Evolutionary conservation across 1,284 basidiomycete species (phyloP).

Genomic region (Calocybe gambosa): DNA sequence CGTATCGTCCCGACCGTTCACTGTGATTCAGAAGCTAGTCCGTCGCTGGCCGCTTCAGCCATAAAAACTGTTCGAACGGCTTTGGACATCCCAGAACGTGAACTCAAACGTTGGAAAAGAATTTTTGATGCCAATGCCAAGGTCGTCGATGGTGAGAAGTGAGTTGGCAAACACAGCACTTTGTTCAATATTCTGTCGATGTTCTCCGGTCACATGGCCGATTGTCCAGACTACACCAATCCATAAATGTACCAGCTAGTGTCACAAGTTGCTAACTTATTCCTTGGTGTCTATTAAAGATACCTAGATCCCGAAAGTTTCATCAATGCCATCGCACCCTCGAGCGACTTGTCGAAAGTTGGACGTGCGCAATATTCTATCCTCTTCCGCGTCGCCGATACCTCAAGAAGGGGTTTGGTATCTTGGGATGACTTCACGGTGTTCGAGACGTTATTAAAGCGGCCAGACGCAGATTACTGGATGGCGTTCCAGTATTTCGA

Average conservation of each 20-base stretch:
- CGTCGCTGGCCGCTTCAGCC: constrained; percentile 44
- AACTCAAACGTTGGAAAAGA: constrained; percentile 81
- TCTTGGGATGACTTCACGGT: constrained; percentile 94
- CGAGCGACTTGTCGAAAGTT: constrained; percentile 78
- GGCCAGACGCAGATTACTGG: constrained; percentile 92
- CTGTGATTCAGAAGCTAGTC: constrained; percentile 40
- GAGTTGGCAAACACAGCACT: constrained; percentile 28
- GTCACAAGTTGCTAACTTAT: constrained; percentile 3
- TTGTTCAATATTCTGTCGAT: not conserved
- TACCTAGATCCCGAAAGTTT: constrained; percentile 82
- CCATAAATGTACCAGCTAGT: not conserved
- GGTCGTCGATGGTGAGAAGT: constrained; percentile 75
- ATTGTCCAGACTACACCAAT: constrained; percentile 7
- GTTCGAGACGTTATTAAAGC: constrained; percentile 85
- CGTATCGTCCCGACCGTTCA: constrained; percentile 44
- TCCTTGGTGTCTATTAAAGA: constrained; percentile 31
- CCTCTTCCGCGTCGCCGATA: constrained; percentile 88
- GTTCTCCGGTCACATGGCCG: constrained; percentile 20
- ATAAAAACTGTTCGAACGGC: constrained; percentile 60
- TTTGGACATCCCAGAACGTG: constrained; percentile 70
- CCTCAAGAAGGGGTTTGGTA: constrained; percentile 68
- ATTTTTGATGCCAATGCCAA: constrained; percentile 82
- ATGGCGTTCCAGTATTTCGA: constrained; percentile 97
- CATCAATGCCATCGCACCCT: constrained; percentile 88
- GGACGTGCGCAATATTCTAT: constrained; percentile 81